phyloP scores from a whole-genome alignment of 768 basidiomycete species.

The Clavaria fumosa region DNA sequence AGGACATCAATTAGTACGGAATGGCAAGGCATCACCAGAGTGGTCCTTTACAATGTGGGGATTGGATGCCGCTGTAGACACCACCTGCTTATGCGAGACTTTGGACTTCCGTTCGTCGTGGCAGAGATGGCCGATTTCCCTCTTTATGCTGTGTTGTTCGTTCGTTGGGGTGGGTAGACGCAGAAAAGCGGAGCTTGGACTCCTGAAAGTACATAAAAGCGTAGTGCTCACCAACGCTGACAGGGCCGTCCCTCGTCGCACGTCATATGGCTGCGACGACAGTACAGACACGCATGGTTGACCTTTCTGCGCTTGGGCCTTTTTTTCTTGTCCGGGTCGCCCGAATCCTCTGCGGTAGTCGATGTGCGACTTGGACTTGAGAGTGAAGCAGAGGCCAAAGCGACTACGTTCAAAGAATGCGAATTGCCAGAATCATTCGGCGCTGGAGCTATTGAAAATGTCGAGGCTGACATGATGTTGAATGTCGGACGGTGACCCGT shows the following conservation, averaged over 20 bases:
- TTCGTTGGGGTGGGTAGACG: constrained; percentile 1
- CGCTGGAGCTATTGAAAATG: too few relatives aligned
- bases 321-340: constrained; percentile 32
- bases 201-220: too few relatives aligned
- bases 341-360: too few relatives aligned
- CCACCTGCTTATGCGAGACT: constrained; percentile 28
- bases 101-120: constrained; percentile 69
- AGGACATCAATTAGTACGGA: too few relatives aligned
- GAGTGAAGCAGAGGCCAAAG: not conserved
- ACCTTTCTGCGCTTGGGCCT: constrained; percentile 64
- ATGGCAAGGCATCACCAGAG: constrained; percentile 3
- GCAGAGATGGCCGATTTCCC: constrained; percentile 91
- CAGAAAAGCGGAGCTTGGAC: constrained; percentile 7
- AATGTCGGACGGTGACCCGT: too few relatives aligned
- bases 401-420: too few relatives aligned
- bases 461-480: too few relatives aligned
- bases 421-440: too few relatives aligned
- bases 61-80: constrained; percentile 12
- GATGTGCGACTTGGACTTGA: not conserved
- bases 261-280: constrained; percentile 84
- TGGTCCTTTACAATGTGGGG: not conserved
- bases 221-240: constrained; percentile 66
- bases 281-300: constrained; percentile 89
- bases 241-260: constrained; percentile 85
- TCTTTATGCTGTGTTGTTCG: constrained; percentile 55